phyloP scores from a whole-genome alignment of 805 yeast species.

The Metschnikowia hibisci region DNA sequence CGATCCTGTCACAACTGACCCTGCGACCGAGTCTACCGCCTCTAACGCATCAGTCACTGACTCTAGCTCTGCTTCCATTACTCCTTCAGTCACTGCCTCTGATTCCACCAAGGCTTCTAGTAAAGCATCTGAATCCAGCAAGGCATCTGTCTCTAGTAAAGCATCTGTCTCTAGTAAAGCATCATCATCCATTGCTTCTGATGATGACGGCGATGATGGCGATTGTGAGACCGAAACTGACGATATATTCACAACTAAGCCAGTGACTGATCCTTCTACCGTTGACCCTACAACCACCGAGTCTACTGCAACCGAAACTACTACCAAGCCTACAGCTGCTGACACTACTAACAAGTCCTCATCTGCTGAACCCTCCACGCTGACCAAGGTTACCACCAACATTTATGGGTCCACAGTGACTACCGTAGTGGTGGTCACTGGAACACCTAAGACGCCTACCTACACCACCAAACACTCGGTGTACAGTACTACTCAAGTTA shows the following conservation, averaged over 20 bases:
- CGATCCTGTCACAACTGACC: neutral
- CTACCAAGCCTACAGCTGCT: neutral
- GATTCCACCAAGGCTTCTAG: too few species aligned
- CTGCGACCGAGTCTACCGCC: neutral
- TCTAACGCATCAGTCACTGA: neutral
- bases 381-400: slow-evolving; percentile 5
- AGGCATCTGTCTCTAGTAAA: neutral
- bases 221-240: slow-evolving; percentile 2
- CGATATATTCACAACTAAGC: neutral
- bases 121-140: too few species aligned
- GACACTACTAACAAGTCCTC: neutral
- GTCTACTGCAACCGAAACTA: neutral
- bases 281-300: neutral
- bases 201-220: slow-evolving; percentile 1
- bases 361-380: neutral
- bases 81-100: too few species aligned
- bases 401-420: slow-evolving; percentile 3
- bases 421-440: slow-evolving; percentile 4
- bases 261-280: neutral
- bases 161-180: neutral
- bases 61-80: neutral
- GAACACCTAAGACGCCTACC: slow-evolving; percentile 2
- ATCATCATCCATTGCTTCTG: neutral
- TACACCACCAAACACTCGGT: slow-evolving; percentile 4
- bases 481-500: slow-evolving; percentile 11